These are phyloP conservation scores for Postia placenta DNA, from an alignment of 768 basidiomycete genomes.

Conservation along the genomic window DNA sequence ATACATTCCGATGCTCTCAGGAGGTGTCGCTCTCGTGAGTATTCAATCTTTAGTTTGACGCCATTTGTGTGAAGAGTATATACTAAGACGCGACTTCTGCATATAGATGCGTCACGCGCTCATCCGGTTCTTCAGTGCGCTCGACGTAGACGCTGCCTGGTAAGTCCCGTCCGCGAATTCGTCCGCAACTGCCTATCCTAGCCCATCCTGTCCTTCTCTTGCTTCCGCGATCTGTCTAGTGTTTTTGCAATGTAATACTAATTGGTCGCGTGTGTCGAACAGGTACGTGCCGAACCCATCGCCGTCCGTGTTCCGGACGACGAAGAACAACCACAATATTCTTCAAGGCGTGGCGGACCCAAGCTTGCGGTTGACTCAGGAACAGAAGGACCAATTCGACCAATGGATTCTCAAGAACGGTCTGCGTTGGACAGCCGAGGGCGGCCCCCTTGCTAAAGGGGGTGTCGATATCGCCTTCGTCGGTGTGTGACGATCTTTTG, in stretches of 20 bases:
- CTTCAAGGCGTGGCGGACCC: constrained; percentile 87
- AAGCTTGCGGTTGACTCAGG: constrained; percentile 69
- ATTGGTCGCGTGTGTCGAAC: constrained; percentile 1
- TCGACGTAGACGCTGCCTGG: constrained; percentile 84
- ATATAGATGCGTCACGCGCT: constrained; percentile 88
- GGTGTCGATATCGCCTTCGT: constrained; percentile 89
- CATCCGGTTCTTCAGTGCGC: constrained; percentile 72
- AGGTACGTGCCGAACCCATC: constrained; percentile 89
- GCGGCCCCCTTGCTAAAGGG: constrained; percentile 77
- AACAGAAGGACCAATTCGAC: constrained; percentile 75
- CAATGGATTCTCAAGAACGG: constrained; percentile 90
- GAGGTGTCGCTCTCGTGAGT: constrained; percentile 89
- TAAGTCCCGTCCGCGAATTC: constrained; percentile 25
- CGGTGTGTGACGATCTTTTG: constrained; percentile 36
- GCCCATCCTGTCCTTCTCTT: background rate
- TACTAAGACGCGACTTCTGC: constrained; percentile 15
- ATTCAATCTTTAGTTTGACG: constrained; percentile 1
- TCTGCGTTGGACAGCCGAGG: constrained; percentile 79
- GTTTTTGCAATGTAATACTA: constrained; percentile 12
- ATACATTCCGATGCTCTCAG: constrained; percentile 29
- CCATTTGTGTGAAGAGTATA: background rate
- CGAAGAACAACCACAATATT: constrained; percentile 94
- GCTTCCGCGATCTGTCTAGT: background rate
- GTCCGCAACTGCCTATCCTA: background rate
- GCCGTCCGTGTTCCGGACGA: constrained; percentile 86